Percentiles rank a stretch among this genome's conserved stretches.
phyloP scores from a whole-genome alignment of 768 basidiomycete species.

The Amanita thiersii region DNA sequence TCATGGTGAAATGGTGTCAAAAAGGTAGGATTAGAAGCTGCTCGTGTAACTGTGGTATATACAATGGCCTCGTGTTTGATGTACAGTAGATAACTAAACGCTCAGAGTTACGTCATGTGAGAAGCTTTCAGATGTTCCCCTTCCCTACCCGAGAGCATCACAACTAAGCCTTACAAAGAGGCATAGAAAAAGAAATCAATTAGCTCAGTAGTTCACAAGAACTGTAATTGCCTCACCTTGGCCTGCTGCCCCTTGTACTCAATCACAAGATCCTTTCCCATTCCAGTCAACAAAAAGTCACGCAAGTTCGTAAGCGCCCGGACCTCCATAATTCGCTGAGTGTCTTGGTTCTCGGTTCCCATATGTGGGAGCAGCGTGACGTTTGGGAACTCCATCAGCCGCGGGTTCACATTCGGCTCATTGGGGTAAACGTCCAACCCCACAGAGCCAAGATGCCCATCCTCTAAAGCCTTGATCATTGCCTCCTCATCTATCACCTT shows the following conservation, averaged over 20 bases:
- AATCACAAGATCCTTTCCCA: constrained; percentile 58
- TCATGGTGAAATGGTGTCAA: background rate
- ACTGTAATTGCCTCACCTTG: constrained; percentile 19
- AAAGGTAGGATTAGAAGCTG: background rate
- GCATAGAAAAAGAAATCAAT: background rate
- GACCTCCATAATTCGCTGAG: constrained; percentile 77
- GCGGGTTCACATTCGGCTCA: constrained; percentile 75
- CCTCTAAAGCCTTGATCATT: constrained; percentile 76
- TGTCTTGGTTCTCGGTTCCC: constrained; percentile 82
- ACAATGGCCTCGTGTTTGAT: background rate
- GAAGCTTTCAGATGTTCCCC: too few species aligned
- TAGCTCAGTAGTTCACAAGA: background rate
- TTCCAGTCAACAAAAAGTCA: constrained; percentile 59
- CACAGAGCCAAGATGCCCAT: constrained; percentile 75
- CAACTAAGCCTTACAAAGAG: background rate
- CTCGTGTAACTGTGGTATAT: background rate
- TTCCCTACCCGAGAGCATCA: background rate
- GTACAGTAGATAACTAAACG: background rate
- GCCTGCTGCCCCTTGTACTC: constrained; percentile 29
- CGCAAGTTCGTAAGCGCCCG: constrained; percentile 72
- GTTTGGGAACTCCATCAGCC: constrained; percentile 72
- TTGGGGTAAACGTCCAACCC: constrained; percentile 85
- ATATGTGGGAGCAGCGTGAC: constrained; percentile 87
- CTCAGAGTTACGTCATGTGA: too few species aligned
- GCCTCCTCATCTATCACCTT: constrained; percentile 86